phyloP scores from a whole-genome alignment of 352 stramenopile species.

The Phytophthora multivora region DNA sequence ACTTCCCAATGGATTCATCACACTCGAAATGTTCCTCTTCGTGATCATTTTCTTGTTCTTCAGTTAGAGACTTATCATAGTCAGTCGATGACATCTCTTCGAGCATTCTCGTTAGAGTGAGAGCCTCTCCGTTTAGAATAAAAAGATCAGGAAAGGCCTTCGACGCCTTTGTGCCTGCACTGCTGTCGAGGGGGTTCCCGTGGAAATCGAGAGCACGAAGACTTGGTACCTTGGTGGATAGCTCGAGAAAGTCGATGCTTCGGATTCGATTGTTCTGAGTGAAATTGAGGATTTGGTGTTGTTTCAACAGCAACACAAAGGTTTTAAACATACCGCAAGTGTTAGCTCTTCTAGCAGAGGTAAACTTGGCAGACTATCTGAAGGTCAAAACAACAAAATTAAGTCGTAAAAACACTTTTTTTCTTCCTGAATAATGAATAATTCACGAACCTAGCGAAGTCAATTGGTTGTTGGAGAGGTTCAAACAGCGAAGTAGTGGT shows the following conservation, averaged over 20 bases:
- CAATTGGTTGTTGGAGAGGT: slow-evolving; percentile 58
- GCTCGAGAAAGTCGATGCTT: slow-evolving; percentile 43
- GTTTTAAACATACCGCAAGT: slow-evolving; percentile 36
- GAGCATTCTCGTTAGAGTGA: slow-evolving; percentile 43
- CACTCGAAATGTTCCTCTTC: neutral
- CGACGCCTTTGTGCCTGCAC: slow-evolving; percentile 9
- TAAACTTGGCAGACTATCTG: slow-evolving; percentile 49
- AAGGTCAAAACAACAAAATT: neutral
- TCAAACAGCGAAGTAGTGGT: slow-evolving; percentile 43
- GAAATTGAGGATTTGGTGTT: neutral
- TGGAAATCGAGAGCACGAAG: slow-evolving; percentile 57
- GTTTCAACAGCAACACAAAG: neutral
- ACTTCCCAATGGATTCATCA: neutral
- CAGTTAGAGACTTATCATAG: slow-evolving; percentile 3
- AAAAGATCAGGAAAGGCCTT: slow-evolving; percentile 50
- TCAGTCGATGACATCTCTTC: slow-evolving; percentile 13
- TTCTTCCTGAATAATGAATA: neutral
- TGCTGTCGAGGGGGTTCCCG: slow-evolving; percentile 38
- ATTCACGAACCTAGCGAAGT: slow-evolving; percentile 42
- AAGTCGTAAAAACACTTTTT: too few species aligned
- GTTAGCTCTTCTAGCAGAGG: slow-evolving; percentile 59
- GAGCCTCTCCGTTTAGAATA: slow-evolving; percentile 57
- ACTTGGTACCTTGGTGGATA: slow-evolving; percentile 48
- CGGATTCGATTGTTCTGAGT: slow-evolving; percentile 57
- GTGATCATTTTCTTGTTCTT: neutral